These are phyloP conservation scores for Plantago elongata DNA, from an alignment of 257 asterid species.

Conservation along the genomic window DNA sequence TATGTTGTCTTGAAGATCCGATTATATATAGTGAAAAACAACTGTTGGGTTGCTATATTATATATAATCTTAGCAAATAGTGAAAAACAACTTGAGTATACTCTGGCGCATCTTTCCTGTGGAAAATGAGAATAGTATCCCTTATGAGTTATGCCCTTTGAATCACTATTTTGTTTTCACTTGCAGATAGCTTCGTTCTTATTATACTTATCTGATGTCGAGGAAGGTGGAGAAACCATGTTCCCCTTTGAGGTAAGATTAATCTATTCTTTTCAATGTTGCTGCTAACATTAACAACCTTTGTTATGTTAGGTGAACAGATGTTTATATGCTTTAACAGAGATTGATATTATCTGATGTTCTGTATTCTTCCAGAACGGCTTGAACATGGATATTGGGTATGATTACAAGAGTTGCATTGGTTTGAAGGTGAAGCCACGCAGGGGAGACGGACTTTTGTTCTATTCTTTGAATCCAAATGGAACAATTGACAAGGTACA, in stretches of 20 bases:
- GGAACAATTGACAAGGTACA: slow-evolving; percentile 70
- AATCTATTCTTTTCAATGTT: background rate
- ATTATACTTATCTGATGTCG: slow-evolving; percentile 76
- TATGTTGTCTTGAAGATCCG: too few relatives aligned
- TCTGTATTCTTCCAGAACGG: slow-evolving; percentile 41
- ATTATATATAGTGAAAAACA: too few relatives aligned
- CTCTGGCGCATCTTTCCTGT: background rate
- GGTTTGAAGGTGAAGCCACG: slow-evolving; percentile 85
- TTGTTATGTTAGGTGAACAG: too few relatives aligned
- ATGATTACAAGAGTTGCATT: slow-evolving; percentile 54
- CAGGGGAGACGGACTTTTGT: slow-evolving; percentile 82
- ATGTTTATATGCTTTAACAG: too few relatives aligned
- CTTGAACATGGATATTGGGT: slow-evolving; percentile 45
- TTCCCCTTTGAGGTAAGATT: slow-evolving; percentile 74
- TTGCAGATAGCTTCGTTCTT: slow-evolving; percentile 76
- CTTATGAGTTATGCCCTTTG: too few relatives aligned
- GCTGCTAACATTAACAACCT: too few relatives aligned
- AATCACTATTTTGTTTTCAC: background rate
- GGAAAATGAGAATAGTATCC: too few relatives aligned
- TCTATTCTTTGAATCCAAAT: slow-evolving; percentile 68
- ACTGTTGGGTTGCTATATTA: too few relatives aligned
- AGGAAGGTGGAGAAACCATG: slow-evolving; percentile 97
- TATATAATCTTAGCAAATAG: background rate
- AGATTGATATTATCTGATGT: too few relatives aligned
- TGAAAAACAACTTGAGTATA: too few relatives aligned